Base-by-base conservation (phyloP, 2,329 filamentous ascomycete species). In the Cadophora sp. region DNA sequence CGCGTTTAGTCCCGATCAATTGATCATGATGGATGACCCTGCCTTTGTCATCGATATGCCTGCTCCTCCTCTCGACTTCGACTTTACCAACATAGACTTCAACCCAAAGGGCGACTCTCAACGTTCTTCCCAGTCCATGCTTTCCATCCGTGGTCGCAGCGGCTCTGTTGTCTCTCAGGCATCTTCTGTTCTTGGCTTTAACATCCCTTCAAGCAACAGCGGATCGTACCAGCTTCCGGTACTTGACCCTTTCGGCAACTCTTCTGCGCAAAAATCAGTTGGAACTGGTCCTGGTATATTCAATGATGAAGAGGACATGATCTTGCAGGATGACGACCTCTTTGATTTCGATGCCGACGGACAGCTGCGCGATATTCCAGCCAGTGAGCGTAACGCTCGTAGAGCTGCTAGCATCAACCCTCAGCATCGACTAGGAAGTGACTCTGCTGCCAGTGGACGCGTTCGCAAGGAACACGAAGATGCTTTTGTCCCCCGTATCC, bases 21-120 rank as follows among this genome's bases (percentile, higher is more conserved):
- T 97, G 65, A 82, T 93, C 3, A 83, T 98, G 1, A 83, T 87
- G 63, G 93, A 98, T 74, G 95, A 98, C 74, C 93, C 94, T 0
- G 84, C 87, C 50, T 97, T 98, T 76, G 79, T 92, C 11, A 89
- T 90, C 0, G 87, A 90, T 51, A 83, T 89, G 41, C 81, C 83
- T 41, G 81, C 93, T 30, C 87, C 89, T 1, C 81, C 84, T 0
- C 82, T 91, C 65, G 83, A 89, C 39, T 76, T 87, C 24, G 83
- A 87, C 59, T 75, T 89, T 18, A 79, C 79, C 13, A 77, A 79
- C 3, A 76, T 86, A 45, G 76, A 81, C 39, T 43, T 66, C 16
- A 55, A 71, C 18, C 62, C 43, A 18, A 58, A 64, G 69, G 24
- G 68, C 39, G 68, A 71, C 33, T 71, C 73, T 41, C 72, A 73